Evolutionary conservation across 1,284 basidiomycete genomes (phyloP), one percentile per base, ranked within the genome.

Genomic region (Coniophora puteana): DNA sequence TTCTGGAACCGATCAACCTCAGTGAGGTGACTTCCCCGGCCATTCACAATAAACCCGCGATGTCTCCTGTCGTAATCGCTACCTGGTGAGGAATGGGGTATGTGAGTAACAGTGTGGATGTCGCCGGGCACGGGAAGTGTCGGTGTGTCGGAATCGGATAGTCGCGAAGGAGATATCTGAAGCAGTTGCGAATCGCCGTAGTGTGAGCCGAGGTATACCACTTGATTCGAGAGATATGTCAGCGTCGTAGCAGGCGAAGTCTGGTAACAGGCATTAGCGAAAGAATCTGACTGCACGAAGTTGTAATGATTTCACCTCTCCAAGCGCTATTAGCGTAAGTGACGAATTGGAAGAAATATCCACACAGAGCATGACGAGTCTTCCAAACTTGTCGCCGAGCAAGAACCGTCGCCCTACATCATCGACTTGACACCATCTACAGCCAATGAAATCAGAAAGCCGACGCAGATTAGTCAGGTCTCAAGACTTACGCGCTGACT

Each of bases 141-240:
- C 2, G 68, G 68, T 3, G 51, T 37, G n/a, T 66, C 67, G n/a
- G 65, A 51, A 13, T 63, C 57, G 6, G 71, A 67, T 25, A 65
- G 50, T 2, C 76, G 69, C 1, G 70, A 63, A 8, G 68, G 51
- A 25, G 67, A 69, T 41, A 93, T 70, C 26, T 74, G 72, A 2
- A 95, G 52, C 11, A 96, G 61, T 48, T 89, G 83, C 0, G 90
- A 87, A 57, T 94, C 84, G 13, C 90, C 92, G 24, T 78, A 71
- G 47, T 91, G 84, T 1, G 93, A 95, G 2, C 90, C 86, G 4
- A 93, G 67, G 57, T 85, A 96, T 11, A 94, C 46, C n/a, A 78
- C 64, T 52, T 85, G 79, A 22, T 78, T 75, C 12, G 80, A 74
- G n/a, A 94, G 70, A 55, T 91, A 85, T 1, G 88, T 81, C 38